Evolutionary conservation across 495 filamentous ascomycete species (phyloP).

Genomic region (Trypethelium eluteriae): DNA sequence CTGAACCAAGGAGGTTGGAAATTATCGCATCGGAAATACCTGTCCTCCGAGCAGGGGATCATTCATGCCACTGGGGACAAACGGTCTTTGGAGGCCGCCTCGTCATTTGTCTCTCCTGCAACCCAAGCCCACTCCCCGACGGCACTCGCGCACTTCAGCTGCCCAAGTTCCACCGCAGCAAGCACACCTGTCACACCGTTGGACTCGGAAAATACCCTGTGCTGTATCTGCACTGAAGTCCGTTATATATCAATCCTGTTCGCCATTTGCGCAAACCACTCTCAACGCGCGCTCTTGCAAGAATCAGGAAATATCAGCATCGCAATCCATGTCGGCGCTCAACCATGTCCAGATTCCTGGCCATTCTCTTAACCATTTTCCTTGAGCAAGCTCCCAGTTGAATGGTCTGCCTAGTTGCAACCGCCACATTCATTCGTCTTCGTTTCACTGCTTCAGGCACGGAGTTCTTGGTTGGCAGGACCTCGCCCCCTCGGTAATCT

Average conservation of each 20-base stretch:
- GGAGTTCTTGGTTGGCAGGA: conserved; percentile 7
- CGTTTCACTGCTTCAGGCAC: conserved; percentile 17
- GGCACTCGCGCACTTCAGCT: not conserved
- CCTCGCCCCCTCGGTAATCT: conserved; percentile 4
- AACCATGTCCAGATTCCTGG: conserved; percentile 35
- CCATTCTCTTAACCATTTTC: conserved; percentile 34
- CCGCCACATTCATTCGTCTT: conserved; percentile 18
- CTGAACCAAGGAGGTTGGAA: no score
- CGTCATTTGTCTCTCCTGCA: not conserved
- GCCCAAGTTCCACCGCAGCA: no score
- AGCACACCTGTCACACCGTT: not conserved
- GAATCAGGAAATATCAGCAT: conserved; percentile 7
- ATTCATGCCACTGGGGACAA: not conserved
- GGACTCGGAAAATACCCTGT: not conserved
- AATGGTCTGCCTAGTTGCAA: conserved; percentile 12
- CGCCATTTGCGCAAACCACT: not conserved
- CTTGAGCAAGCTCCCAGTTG: conserved; percentile 31
- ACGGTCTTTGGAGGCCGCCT: not conserved
- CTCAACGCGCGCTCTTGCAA: not conserved
- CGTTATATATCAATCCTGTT: not conserved
- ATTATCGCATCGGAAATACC: conserved; percentile 6
- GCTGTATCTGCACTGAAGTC: not conserved
- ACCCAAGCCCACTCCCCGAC: not conserved
- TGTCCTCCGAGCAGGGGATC: not conserved
- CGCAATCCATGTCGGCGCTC: conserved; percentile 32